Conservation (phyloP, 768 basidiomycete species). For the Cystofilobasidium bisporidii region DNA sequence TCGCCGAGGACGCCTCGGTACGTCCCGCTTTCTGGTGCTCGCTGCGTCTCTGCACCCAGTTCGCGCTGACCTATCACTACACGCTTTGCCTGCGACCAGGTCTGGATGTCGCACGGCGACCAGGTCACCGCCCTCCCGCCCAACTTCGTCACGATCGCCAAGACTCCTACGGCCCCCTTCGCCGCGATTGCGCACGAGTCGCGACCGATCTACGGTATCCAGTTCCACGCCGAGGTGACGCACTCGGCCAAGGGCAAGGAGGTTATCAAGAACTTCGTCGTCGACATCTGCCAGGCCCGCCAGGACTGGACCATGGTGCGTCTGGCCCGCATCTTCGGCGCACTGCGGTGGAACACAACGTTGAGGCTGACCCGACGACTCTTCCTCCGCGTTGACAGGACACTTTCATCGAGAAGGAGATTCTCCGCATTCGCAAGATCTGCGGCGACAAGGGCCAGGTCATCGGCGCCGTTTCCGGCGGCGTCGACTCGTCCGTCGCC, state of each 20-base stretch:
- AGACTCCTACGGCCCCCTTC: slow-evolving; percentile 75
- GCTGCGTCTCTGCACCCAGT: not conserved
- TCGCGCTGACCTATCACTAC: slow-evolving; percentile 8
- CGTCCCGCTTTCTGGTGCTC: slow-evolving; percentile 32
- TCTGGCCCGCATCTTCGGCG: slow-evolving; percentile 1
- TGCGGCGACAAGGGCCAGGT: slow-evolving; percentile 91
- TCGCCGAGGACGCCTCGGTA: slow-evolving; percentile 80
- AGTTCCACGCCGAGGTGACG: slow-evolving; percentile 98
- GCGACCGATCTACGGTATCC: slow-evolving; percentile 87
- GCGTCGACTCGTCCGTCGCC: slow-evolving; percentile 95
- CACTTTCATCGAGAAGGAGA: slow-evolving; percentile 96
- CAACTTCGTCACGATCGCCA: slow-evolving; percentile 77
- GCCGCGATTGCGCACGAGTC: slow-evolving; percentile 85
- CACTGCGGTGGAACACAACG: not conserved
- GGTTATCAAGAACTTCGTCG: slow-evolving; percentile 73
- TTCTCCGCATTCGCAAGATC: slow-evolving; percentile 81
- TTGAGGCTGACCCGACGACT: not conserved
- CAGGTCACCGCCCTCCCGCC: slow-evolving; percentile 72
- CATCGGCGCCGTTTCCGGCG: slow-evolving; percentile 94
- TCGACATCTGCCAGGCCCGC: slow-evolving; percentile 70
- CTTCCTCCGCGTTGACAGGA: slow-evolving; percentile 48
- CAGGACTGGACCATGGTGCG: slow-evolving; percentile 87
- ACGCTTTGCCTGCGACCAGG: slow-evolving; percentile 57
- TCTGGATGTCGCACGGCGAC: slow-evolving; percentile 99
- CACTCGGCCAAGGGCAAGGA: slow-evolving; percentile 83